Base-by-base conservation (phyloP, 2,329 filamentous ascomycete species). In the Phialophora expanda region DNA sequence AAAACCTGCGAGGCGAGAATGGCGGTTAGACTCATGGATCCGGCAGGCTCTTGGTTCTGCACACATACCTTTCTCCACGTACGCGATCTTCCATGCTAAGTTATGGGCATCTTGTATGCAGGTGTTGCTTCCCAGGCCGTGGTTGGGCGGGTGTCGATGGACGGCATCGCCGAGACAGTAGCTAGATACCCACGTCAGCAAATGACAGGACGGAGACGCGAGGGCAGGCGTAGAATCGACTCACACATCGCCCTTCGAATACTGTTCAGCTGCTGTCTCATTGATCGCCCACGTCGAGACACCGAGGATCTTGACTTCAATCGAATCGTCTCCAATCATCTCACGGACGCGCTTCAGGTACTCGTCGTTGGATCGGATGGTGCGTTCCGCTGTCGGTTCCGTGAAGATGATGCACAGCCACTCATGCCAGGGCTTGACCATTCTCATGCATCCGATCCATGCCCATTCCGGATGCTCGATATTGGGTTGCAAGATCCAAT, bases 351-450 rank as follows among this genome's bases (percentile, higher is more conserved):
- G 76, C 22, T 75, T 69, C 4, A 81, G 54, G 67, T 83, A 85
- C 70, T 85, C 80, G 4, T 82, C 82, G 0, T 78, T 66, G 0
- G 78, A 77, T 0, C 82, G 81, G 17, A 38, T n/a, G 62, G 79
- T 80, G 75, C 20, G 72, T 17, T 66, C 64, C 17, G 56, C 79
- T 75, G 12, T 72, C 0, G 68, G 48, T 8, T 73, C 72, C 0
- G 84, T 81, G 17, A 87, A 76, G 17, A 87, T 73, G 63, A 85
- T 84, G 48, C 84, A 84, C 76, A 86, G 79, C 86, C 86, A 89
- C 76, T 89, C 84, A 67, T 83, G 72, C 86, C 86, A 89, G 0
- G 86, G 82, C 75, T 84, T 86, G 2, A 89, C 85, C 86, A 89
- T 88, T 22, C 87, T 78, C 1, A 82, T 76, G 66, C 85, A 76